Conservation (phyloP, 345 rosid genomes). For the Noccaea bulbosa region DNA sequence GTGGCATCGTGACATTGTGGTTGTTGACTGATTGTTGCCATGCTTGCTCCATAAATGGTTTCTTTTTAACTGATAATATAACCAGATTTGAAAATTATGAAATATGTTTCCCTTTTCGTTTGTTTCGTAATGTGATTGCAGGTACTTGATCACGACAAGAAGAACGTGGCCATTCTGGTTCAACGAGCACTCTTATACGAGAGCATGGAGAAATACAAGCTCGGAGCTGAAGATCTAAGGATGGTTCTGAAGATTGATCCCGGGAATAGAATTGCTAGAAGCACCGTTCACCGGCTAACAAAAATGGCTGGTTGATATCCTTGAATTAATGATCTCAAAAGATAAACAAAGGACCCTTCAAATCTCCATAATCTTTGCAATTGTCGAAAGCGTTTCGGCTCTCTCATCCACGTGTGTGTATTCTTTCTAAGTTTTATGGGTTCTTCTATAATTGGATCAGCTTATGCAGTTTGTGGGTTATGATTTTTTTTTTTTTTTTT, state of each 20-base stretch:
- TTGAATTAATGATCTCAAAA: conserved; percentile 3
- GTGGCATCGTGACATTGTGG: background rate
- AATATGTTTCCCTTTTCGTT: background rate
- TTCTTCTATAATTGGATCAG: conserved; percentile 21
- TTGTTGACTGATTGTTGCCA: conserved; percentile 8
- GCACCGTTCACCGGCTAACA: conserved; percentile 89
- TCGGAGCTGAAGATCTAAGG: conserved; percentile 96
- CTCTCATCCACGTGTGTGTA: conserved; percentile 30
- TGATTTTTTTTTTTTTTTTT: conserved; percentile 1
- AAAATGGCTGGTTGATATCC: conserved; percentile 64
- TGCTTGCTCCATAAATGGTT: conserved; percentile 8
- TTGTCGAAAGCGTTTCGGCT: conserved; percentile 3
- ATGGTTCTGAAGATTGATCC: conserved; percentile 93
- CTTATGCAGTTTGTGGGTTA: conserved; percentile 9
- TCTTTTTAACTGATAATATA: conserved; percentile 6
- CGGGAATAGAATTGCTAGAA: conserved; percentile 82
- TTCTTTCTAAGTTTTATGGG: conserved; percentile 17
- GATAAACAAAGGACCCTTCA: conserved; percentile 1
- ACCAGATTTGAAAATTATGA: background rate
- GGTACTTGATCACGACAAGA: conserved; percentile 77
- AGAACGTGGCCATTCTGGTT: conserved; percentile 72
- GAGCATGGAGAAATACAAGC: conserved; percentile 97
- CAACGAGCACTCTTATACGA: conserved; percentile 96
- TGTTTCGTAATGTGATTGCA: conserved; percentile 42
- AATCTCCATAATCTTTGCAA: background rate